Percentiles rank a stretch among this genome's conserved stretches.
These are phyloP conservation scores for Lepidium sativum DNA, from an alignment of 345 rosid species.

Conservation along the genomic window DNA sequence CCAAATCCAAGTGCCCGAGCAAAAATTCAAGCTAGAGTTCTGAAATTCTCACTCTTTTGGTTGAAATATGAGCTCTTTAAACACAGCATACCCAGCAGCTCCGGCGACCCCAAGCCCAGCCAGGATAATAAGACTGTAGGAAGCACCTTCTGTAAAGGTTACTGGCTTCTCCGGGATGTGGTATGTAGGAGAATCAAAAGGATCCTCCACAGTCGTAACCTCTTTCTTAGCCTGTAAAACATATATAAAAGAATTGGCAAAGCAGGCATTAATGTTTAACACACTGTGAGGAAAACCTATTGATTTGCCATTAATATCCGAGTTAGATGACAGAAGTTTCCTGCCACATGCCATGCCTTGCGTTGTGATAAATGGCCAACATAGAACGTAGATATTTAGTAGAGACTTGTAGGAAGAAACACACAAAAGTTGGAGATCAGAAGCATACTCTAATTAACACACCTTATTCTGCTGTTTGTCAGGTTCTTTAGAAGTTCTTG, in stretches of 20 bases:
- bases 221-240: slow-evolving; percentile 61
- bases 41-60: slow-evolving; percentile 73
- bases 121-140: slow-evolving; percentile 79
- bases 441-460: background rate
- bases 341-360: background rate
- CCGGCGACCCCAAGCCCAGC: slow-evolving; percentile 92
- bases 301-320: background rate
- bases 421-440: background rate
- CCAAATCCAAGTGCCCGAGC: background rate
- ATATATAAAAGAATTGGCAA: background rate
- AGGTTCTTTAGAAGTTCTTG: slow-evolving; percentile 47
- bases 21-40: slow-evolving; percentile 2
- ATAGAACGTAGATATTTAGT: background rate
- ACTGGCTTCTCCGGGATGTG: slow-evolving; percentile 93
- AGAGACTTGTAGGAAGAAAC: background rate
- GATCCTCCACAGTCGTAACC: slow-evolving; percentile 84
- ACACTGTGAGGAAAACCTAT: background rate
- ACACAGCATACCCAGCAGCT: slow-evolving; percentile 82
- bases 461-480: slow-evolving; percentile 53
- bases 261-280: background rate
- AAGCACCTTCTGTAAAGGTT: slow-evolving; percentile 89
- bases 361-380: background rate
- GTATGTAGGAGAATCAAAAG: slow-evolving; percentile 91
- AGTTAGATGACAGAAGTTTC: background rate
- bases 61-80: slow-evolving; percentile 85